Conservation (phyloP, 352 stramenopile genomes). For the Halophytophthora polymorphica region DNA sequence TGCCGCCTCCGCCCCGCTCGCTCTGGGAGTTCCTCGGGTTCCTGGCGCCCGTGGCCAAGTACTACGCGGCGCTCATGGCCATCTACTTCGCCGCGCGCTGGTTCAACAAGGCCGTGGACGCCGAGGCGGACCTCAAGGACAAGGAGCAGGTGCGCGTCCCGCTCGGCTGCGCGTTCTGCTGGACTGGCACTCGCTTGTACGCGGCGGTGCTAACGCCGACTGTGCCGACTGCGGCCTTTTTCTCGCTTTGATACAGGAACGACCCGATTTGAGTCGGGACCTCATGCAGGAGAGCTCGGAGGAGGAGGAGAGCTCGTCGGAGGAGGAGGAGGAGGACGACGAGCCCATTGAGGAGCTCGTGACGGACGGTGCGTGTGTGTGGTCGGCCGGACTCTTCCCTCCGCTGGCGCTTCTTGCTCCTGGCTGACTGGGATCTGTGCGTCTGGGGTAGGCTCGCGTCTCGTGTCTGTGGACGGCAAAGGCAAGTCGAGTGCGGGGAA, state of each 20-base stretch:
- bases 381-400: too few species aligned
- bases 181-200: not conserved
- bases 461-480: constrained; percentile 32
- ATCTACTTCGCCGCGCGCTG: constrained; percentile 57
- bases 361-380: constrained; percentile 40
- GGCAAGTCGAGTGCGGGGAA: constrained; percentile 12
- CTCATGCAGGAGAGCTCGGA: constrained; percentile 52
- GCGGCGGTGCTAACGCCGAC: not conserved
- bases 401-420: too few species aligned
- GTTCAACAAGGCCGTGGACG: constrained; percentile 59
- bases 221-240: not conserved
- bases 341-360: constrained; percentile 72
- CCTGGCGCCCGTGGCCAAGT: constrained; percentile 70
- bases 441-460: constrained; percentile 23
- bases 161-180: not conserved
- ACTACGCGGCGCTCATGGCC: constrained; percentile 61
- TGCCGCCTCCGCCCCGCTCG: constrained; percentile 31
- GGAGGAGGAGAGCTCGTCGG: constrained; percentile 22
- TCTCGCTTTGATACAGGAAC: constrained; percentile 14
- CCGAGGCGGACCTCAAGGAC: constrained; percentile 42
- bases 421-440: not conserved
- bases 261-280: constrained; percentile 45
- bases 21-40: constrained; percentile 52
- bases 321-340: constrained; percentile 33
- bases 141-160: constrained; percentile 23